Percentiles rank a stretch among this genome's conserved stretches.
Conservation (phyloP, 1,284 basidiomycete species). For the Trichosporon faecale region DNA sequence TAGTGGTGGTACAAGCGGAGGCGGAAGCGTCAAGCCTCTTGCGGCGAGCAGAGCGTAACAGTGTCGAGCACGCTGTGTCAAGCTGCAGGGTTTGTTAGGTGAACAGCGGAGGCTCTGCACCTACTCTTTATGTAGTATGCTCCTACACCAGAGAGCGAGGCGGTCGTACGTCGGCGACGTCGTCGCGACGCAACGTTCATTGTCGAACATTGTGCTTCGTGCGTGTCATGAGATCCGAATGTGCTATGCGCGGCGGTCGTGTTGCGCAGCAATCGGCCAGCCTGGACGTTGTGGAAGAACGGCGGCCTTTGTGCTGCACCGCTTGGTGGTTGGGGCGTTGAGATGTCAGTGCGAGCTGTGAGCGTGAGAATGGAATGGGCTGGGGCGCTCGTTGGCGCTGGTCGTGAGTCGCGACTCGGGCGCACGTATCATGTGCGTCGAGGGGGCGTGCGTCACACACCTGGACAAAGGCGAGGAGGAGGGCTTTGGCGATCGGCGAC, state of each 20-base stretch:
- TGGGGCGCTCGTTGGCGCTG: too few species aligned
- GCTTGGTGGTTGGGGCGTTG: background rate
- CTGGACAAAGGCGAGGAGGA: too few species aligned
- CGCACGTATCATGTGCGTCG: too few species aligned
- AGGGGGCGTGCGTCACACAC: too few species aligned
- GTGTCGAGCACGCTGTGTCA: background rate
- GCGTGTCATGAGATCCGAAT: background rate
- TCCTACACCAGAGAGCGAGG: too few species aligned
- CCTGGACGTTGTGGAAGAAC: background rate
- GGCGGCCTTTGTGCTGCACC: background rate
- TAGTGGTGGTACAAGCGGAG: too few species aligned
- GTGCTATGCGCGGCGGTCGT: background rate
- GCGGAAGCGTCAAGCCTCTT: background rate
- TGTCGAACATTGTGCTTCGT: background rate
- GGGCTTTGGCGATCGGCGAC: too few species aligned
- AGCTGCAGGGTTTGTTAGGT: background rate
- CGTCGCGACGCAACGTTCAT: background rate
- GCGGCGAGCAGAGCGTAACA: background rate
- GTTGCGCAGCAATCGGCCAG: background rate
- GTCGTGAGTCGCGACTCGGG: too few species aligned
- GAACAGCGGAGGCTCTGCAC: too few species aligned
- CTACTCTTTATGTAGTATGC: too few species aligned
- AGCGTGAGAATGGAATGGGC: background rate
- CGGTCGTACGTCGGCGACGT: background rate
- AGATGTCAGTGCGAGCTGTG: background rate